Conservation (phyloP, 2,329 filamentous ascomycete species). For the Chaetoscypha palmicola region DNA sequence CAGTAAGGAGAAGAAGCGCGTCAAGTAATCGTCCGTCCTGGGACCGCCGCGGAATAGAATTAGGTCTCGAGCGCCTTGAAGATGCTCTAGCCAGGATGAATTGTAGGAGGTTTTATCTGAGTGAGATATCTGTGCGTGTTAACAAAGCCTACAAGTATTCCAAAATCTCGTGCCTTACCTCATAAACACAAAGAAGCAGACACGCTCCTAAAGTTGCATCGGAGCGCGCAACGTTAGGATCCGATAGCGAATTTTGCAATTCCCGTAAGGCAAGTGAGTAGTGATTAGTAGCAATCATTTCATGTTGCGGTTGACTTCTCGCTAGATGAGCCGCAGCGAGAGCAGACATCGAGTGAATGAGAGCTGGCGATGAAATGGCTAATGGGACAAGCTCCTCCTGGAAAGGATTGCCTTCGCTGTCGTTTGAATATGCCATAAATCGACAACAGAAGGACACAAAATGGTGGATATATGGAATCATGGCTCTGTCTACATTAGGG, state of each 20-base stretch:
- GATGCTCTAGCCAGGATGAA: slow-evolving; percentile 25
- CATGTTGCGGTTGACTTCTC: slow-evolving; percentile 23
- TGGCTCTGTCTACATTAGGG: slow-evolving; percentile 23
- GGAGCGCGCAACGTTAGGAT: slow-evolving; percentile 21
- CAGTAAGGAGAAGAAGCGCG: slow-evolving; percentile 27
- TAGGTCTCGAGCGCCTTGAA: slow-evolving; percentile 27
- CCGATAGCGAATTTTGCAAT: slow-evolving; percentile 21
- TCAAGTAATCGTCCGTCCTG: slow-evolving; percentile 23
- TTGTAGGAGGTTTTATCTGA: slow-evolving; percentile 18
- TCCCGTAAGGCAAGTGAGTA: slow-evolving; percentile 26
- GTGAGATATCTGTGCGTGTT: slow-evolving; percentile 22
- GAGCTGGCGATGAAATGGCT: slow-evolving; percentile 23
- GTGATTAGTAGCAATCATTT: slow-evolving; percentile 22
- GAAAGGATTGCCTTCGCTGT: slow-evolving; percentile 29
- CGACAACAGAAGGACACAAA: slow-evolving; percentile 28
- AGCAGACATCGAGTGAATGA: slow-evolving; percentile 29
- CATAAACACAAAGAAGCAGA: slow-evolving; percentile 28
- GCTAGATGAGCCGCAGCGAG: slow-evolving; percentile 27
- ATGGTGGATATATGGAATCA: slow-evolving; percentile 28
- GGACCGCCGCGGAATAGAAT: slow-evolving; percentile 28
- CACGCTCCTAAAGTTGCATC: slow-evolving; percentile 28
- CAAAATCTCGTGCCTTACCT: slow-evolving; percentile 15
- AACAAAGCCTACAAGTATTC: not conserved
- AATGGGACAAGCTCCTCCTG: slow-evolving; percentile 25
- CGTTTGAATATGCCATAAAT: slow-evolving; percentile 28